These are phyloP conservation scores for Pyricularia pennisetigena DNA, from an alignment of 2,329 filamentous ascomycete genomes.

Conservation along the genomic window DNA sequence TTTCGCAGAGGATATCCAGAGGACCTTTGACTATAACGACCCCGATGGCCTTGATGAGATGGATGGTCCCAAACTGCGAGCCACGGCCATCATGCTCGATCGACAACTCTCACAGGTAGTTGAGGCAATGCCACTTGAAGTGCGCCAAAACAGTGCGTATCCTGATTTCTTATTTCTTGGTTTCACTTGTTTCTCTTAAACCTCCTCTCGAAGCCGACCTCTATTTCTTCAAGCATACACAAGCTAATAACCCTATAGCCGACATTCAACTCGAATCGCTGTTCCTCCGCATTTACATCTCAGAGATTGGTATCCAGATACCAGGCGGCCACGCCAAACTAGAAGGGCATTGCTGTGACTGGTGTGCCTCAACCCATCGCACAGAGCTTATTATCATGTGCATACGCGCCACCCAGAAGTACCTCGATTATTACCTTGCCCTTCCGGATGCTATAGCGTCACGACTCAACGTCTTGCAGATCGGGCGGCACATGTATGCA, in stretches of 20 bases:
- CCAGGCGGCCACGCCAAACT: slow-evolving; percentile 3
- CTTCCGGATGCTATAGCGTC: slow-evolving; percentile 7
- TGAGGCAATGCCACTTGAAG: slow-evolving; percentile 7
- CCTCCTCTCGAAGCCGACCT: background rate
- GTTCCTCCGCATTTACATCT: slow-evolving; percentile 12
- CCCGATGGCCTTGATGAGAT: slow-evolving; percentile 5
- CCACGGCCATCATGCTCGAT: slow-evolving; percentile 12
- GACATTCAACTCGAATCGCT: slow-evolving; percentile 6
- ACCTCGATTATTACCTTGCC: slow-evolving; percentile 9
- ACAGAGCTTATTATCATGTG: slow-evolving; percentile 10
- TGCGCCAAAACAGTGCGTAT: slow-evolving; percentile 9
- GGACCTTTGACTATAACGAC: slow-evolving; percentile 8
- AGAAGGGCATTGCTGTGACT: slow-evolving; percentile 10
- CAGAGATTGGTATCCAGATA: slow-evolving; percentile 10
- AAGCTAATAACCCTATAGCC: background rate
- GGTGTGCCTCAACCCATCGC: slow-evolving; percentile 11
- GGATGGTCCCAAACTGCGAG: slow-evolving; percentile 11
- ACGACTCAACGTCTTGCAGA: slow-evolving; percentile 9
- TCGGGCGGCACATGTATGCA: slow-evolving; percentile 11
- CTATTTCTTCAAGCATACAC: background rate
- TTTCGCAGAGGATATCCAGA: slow-evolving; percentile 12
- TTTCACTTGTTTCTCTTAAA: background rate
- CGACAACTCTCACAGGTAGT: slow-evolving; percentile 10
- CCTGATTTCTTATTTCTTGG: background rate
- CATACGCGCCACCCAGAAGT: slow-evolving; percentile 11